Evolutionary conservation across 2,329 filamentous ascomycete species (phyloP).

Genomic region (Neopestalotiopsis rosae): DNA sequence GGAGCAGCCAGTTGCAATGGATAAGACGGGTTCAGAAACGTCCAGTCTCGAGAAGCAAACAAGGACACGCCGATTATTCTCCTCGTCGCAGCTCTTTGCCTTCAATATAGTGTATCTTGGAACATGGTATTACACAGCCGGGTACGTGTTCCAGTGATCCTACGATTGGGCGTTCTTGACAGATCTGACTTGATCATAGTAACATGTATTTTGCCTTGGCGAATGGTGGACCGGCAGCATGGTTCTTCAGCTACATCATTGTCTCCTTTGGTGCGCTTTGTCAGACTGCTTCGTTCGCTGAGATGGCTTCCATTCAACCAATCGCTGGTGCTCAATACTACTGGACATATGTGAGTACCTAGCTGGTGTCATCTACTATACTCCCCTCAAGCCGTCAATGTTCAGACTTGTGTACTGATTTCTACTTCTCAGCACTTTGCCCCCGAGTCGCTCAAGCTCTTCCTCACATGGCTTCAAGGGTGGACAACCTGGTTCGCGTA

Average conservation of each 20-base stretch:
- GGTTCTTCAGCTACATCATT: conserved; percentile 20
- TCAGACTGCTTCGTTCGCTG: conserved; percentile 19
- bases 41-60: conserved; percentile 12
- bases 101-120: conserved; percentile 8
- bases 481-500: conserved; percentile 18
- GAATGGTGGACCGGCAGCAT: conserved; percentile 21
- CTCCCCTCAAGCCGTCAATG: background rate
- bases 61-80: conserved; percentile 10
- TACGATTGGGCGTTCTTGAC: background rate
- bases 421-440: conserved; percentile 8
- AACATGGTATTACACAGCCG: conserved; percentile 9
- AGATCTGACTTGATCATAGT: background rate
- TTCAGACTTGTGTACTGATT: background rate
- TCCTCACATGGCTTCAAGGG: conserved; percentile 14
- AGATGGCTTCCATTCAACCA: conserved; percentile 21
- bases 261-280: conserved; percentile 16
- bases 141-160: background rate
- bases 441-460: background rate
- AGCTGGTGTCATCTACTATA: background rate
- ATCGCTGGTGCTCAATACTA: conserved; percentile 22
- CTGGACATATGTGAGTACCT: conserved; percentile 17
- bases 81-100: conserved; percentile 11
- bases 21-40: background rate
- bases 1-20: background rate
- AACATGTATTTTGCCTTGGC: conserved; percentile 21